Evolutionary conservation across 306 rosid genomes (phyloP), one percentile per base, ranked within the genome.

Genomic region (Acacia melanoxylon): DNA sequence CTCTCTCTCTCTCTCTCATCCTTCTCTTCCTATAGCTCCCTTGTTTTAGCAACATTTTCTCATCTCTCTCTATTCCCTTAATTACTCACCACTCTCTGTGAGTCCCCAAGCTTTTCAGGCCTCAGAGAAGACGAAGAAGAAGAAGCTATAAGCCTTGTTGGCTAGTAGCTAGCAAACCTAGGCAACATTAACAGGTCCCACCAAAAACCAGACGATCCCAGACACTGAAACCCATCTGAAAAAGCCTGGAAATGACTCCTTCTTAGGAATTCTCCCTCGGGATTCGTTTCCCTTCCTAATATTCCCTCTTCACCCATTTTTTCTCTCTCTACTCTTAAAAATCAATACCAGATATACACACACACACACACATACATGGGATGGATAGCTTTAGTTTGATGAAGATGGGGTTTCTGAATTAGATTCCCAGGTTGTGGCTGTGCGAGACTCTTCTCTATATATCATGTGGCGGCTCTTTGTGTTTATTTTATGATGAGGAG

Each of bases 191-290:
- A 17, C 7, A 27, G 65, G 81, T n/a, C 83, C 79, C 85, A 49
- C 81, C 25, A 49, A 37, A 10, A 59, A 11, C n/a, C 66, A 24
- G 22, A 83, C 81, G 41, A 69, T 66, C 45, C 71, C 71, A 33
- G 37, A 29, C 45, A 35, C 71, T 66, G 71, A 65, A 68, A 73
- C 85, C 78, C 79, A 85, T 82, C 94, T 87, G 89, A 85, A 81
- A 92, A 90, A 86, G 91, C 90, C 89, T 88, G 93, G 24, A 78
- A 75, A 75, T 76, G 58, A 83, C 92, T 88, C 89, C 84, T 72
- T 62, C 89, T 81, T 78, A 51, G 71, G 84, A 89, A 87, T 80
- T 41, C 27, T 58, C 80, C 81, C 83, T 92, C 80, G 86, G 89
- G 85, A 86, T 91, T 87, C 74, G 78, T 78, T 37, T 75, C 78